A percentile compares a stretch with the other conserved stretches of the same genome.
Conservation (phyloP, 2,329 filamentous ascomycete species). For the Trichoderma sp. region DNA sequence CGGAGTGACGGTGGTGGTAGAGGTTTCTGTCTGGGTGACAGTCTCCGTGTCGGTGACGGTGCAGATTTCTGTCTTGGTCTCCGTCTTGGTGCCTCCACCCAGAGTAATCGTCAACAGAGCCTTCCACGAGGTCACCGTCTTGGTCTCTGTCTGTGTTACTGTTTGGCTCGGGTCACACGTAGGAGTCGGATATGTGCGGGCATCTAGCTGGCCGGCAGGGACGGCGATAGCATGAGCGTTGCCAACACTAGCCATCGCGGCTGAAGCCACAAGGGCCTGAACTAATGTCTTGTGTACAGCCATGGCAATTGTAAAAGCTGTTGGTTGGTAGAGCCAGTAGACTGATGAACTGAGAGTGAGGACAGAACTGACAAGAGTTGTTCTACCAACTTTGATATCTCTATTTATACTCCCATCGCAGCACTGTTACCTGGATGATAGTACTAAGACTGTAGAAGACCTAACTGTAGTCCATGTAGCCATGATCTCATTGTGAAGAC, state of each 20-base stretch:
- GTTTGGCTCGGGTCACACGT: neutral
- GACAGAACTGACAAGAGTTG: neutral
- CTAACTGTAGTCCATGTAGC: neutral
- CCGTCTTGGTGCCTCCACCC: neutral
- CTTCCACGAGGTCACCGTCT: neutral
- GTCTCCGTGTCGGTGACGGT: neutral
- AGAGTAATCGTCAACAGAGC: neutral
- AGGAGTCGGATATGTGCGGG: neutral
- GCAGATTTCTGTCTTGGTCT: neutral
- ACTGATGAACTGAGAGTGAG: neutral
- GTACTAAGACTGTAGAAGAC: neutral
- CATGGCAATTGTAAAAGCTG: neutral
- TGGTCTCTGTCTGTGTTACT: neutral
- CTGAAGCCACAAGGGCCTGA: neutral
- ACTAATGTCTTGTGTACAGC: neutral
- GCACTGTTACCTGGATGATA: neutral
- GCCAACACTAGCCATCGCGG: neutral
- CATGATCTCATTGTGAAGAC: neutral
- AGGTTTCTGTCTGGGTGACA: neutral
- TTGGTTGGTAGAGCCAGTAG: neutral
- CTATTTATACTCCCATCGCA: neutral
- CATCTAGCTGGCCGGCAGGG: neutral
- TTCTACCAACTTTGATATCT: neutral
- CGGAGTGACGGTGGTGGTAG: neutral
- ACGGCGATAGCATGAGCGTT: neutral